A percentile compares a stretch with the other conserved stretches of the same genome.
phyloP scores from a whole-genome alignment of 2,329 filamentous ascomycete species.

The Rutstroemia sp. region DNA sequence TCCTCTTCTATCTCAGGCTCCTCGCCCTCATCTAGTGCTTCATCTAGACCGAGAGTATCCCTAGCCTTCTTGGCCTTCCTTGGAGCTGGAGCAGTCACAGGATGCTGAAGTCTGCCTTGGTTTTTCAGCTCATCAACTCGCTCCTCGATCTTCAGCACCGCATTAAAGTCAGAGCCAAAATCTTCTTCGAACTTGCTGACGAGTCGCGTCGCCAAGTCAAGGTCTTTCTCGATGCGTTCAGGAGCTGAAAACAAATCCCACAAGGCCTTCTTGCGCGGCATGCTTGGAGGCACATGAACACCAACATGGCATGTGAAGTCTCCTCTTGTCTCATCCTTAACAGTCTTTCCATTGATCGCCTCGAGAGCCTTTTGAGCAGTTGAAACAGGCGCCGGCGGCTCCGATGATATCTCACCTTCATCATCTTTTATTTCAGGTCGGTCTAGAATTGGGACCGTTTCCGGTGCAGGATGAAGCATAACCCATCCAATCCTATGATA shows the following conservation, averaged over 20 bases:
- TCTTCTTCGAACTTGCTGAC: conserved; percentile 81
- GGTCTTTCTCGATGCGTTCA: conserved; percentile 85
- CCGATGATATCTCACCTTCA: conserved; percentile 39
- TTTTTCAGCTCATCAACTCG: conserved; percentile 74
- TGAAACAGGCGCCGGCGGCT: conserved; percentile 37
- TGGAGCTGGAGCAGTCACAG: conserved; percentile 42
- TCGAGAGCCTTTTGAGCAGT: conserved; percentile 83
- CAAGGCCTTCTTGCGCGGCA: conserved; percentile 86
- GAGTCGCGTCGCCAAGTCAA: conserved; percentile 74
- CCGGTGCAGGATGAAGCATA: conserved; percentile 76
- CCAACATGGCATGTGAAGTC: conserved; percentile 98
- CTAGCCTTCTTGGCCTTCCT: conserved; percentile 57
- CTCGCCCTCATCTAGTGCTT: conserved; percentile 54
- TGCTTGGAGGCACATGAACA: conserved; percentile 80
- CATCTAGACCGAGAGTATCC: conserved; percentile 49
- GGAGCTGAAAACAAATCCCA: conserved; percentile 96
- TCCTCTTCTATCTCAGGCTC: conserved; percentile 70
- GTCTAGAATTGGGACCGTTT: conserved; percentile 58
- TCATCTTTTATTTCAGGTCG: conserved; percentile 63
- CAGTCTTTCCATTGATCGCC: conserved; percentile 95
- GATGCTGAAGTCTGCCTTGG: conserved; percentile 69
- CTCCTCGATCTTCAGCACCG: conserved; percentile 73
- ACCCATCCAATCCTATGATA: conserved; percentile 99
- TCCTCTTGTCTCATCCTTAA: conserved; percentile 85
- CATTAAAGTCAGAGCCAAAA: conserved; percentile 70